Percentiles rank a stretch among this genome's conserved stretches.
Evolutionary conservation across 2,329 filamentous ascomycete species (phyloP).

Genomic region (Calonectria crousiana): DNA sequence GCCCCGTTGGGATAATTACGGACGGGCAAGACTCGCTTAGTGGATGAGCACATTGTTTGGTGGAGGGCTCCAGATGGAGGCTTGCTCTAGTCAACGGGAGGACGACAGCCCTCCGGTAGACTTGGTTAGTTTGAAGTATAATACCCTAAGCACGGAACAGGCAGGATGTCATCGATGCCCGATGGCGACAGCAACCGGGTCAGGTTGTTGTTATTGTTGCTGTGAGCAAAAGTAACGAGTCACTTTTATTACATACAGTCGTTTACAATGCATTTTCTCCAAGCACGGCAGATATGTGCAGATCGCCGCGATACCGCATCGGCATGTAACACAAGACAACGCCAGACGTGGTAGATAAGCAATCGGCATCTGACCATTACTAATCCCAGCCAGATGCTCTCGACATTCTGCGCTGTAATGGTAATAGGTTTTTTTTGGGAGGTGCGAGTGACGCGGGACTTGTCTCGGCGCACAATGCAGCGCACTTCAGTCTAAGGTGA

Average conservation of each 20-base stretch:
- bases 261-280: neutral
- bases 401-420: slow-evolving; percentile 29
- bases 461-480: slow-evolving; percentile 24
- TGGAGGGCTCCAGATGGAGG: neutral
- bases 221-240: neutral
- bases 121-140: slow-evolving; percentile 2
- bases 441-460: slow-evolving; percentile 35
- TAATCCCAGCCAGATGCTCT: slow-evolving; percentile 31
- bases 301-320: neutral
- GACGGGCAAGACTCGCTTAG: neutral
- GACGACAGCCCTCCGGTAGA: neutral
- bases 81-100: slow-evolving; percentile 12
- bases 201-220: neutral
- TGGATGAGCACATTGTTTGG: slow-evolving; percentile 5
- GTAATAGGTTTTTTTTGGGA: slow-evolving; percentile 23
- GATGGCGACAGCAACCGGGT: neutral
- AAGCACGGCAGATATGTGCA: neutral
- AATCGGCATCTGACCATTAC: slow-evolving; percentile 12
- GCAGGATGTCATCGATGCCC: slow-evolving; percentile 4
- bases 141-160: neutral
- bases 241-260: slow-evolving; percentile 22
- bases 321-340: slow-evolving; percentile 18
- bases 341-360: slow-evolving; percentile 37
- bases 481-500: slow-evolving; percentile 27
- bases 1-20: slow-evolving; percentile 1